Evolutionary conservation across 169 alveolate genomes (phyloP).

Genomic region (Prorocentrum cordatum): DNA sequence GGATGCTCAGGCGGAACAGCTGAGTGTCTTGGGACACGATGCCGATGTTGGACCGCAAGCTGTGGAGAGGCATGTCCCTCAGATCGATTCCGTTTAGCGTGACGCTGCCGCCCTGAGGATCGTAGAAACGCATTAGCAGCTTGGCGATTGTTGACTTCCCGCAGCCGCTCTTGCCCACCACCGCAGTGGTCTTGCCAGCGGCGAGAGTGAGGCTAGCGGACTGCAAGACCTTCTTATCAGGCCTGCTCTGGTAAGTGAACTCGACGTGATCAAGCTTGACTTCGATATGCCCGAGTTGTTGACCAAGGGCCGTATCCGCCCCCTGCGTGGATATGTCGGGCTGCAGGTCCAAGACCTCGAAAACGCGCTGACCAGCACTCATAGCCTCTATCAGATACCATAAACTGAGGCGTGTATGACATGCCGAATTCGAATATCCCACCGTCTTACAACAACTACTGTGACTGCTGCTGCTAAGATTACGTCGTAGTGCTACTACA

Average conservation of each 20-base stretch:
- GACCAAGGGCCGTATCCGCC: not conserved
- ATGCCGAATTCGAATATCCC: too few relatives aligned
- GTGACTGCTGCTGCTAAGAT: too few relatives aligned
- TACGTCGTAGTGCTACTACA: too few relatives aligned
- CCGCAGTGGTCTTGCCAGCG: conserved; percentile 46
- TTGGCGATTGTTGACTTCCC: conserved; percentile 55
- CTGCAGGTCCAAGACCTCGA: conserved; percentile 29
- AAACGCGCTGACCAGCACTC: conserved; percentile 63
- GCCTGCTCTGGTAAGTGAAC: conserved; percentile 15
- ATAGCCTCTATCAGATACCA: too few relatives aligned
- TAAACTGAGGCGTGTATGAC: too few relatives aligned
- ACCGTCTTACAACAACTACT: too few relatives aligned
- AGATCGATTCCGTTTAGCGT: conserved; percentile 5
- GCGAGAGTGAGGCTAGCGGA: not conserved
- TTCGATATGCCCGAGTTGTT: not conserved
- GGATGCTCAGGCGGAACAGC: conserved; percentile 44
- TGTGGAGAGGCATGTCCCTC: conserved; percentile 4
- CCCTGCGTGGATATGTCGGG: conserved; percentile 26
- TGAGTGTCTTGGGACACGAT: conserved; percentile 60
- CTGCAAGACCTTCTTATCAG: conserved; percentile 13
- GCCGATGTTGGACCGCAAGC: conserved; percentile 32
- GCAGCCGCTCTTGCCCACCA: conserved; percentile 54
- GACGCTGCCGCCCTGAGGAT: conserved; percentile 52
- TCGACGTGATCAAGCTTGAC: conserved; percentile 18
- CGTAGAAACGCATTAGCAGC: conserved; percentile 36